Percentiles rank a stretch among this genome's conserved stretches.
Conservation (phyloP, 2,329 filamentous ascomycete genomes). For the Fusarium guadeloupense region DNA sequence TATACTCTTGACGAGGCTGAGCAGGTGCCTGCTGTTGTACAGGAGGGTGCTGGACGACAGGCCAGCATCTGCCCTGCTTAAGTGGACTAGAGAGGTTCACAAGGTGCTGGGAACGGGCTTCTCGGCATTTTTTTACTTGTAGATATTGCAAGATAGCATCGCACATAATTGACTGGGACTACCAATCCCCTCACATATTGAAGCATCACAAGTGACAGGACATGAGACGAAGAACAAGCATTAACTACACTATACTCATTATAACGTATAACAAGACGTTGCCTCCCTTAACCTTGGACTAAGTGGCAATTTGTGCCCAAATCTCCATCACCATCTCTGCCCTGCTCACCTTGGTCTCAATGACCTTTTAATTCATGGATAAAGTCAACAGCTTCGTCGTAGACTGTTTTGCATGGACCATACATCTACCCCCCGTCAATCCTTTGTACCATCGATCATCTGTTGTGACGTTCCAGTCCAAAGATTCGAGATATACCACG, state of each 20-base stretch:
- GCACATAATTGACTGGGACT: background rate
- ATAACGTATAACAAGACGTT: background rate
- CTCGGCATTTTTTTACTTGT: background rate
- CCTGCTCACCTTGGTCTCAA: background rate
- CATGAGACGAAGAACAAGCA: too few species aligned
- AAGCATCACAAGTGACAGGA: background rate
- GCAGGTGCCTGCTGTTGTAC: slow-evolving; percentile 36
- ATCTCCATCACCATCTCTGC: background rate
- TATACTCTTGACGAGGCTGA: slow-evolving; percentile 26
- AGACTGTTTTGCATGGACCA: background rate
- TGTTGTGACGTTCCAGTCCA: background rate
- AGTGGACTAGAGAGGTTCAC: background rate
- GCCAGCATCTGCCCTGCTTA: slow-evolving; percentile 36
- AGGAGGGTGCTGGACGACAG: slow-evolving; percentile 33
- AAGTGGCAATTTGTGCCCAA: background rate
- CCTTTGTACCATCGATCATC: background rate
- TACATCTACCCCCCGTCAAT: background rate
- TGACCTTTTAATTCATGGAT: background rate
- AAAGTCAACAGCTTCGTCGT: background rate
- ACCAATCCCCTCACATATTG: too few species aligned
- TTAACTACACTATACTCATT: background rate
- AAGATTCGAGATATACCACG: background rate
- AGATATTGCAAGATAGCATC: slow-evolving; percentile 1
- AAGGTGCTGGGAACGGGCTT: background rate
- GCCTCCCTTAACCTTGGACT: background rate